Evolutionary conservation across 2,329 filamentous ascomycete genomes (phyloP).

Genomic region (Botryotinia calthae): DNA sequence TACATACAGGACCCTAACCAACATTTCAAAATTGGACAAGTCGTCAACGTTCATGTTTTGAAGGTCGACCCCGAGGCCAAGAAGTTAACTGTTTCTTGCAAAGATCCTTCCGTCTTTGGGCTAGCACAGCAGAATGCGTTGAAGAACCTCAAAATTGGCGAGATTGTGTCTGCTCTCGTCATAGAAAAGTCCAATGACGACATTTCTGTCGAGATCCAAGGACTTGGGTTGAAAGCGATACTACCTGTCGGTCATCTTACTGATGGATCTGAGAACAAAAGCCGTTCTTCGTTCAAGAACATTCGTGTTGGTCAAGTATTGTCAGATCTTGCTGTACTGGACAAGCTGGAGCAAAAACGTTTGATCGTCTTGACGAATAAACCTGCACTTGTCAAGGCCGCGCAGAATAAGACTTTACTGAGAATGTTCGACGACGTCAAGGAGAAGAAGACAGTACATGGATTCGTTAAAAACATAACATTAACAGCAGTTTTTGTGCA

Average conservation of each 20-base stretch:
- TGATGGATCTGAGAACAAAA: slow-evolving; percentile 80
- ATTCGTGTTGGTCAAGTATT: slow-evolving; percentile 82
- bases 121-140: slow-evolving; percentile 73
- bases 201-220: slow-evolving; percentile 72
- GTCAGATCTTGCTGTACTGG: slow-evolving; percentile 78
- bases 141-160: slow-evolving; percentile 69
- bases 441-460: slow-evolving; percentile 65
- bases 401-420: slow-evolving; percentile 70
- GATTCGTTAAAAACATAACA: slow-evolving; percentile 84
- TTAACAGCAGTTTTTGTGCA: slow-evolving; percentile 82
- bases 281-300: slow-evolving; percentile 71
- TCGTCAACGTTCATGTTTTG: slow-evolving; percentile 85
- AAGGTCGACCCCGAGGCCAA: slow-evolving; percentile 69
- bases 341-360: slow-evolving; percentile 75
- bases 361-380: slow-evolving; percentile 79
- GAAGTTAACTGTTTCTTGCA: slow-evolving; percentile 86
- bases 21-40: slow-evolving; percentile 88
- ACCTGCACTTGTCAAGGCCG: slow-evolving; percentile 73
- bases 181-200: slow-evolving; percentile 78
- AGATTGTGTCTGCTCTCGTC: slow-evolving; percentile 73
- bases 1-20: slow-evolving; percentile 86
- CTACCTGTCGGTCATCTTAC: slow-evolving; percentile 76
- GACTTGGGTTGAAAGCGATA: slow-evolving; percentile 71
- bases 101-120: slow-evolving; percentile 77
- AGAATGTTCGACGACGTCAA: slow-evolving; percentile 68